Evolutionary conservation across 495 filamentous ascomycete species (phyloP), one percentile per base, ranked within the genome.

Genomic region (Neurospora sp.): DNA sequence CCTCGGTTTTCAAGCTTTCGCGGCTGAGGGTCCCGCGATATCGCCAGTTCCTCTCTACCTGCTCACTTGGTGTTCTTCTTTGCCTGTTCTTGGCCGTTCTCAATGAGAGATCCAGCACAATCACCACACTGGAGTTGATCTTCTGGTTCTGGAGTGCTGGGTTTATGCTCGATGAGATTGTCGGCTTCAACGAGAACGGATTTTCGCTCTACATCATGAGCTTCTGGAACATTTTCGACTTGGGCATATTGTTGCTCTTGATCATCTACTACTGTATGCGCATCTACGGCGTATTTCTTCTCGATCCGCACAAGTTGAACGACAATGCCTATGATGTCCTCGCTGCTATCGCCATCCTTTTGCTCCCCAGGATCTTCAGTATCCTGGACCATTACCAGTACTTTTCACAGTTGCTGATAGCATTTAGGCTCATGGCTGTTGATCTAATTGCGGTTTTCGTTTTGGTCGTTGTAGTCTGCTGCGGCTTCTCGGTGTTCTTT

Each of bases 91-190:
- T 97, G 27, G 90, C 92, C 3, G 93, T 97, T 20, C 81, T 95
- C 9, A 79, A 84, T 53, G 81, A 91, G 78, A 84, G 92, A 71
- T 93, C 92, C 22, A 86, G 87, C 59, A 84, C 85, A 31, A 97
- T 98, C 76, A 96, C 93, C 14, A 84, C 88, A 3, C 81, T 97
- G 8, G 94, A 98, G 79, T 79, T 97, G 27, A 76, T 96, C 12
- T 97, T 98, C 79, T 98, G 94, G 94, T 90, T 98, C 79, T 98
- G 94, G 94, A 95, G 93, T 78, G 92, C 93, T 31, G 94, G 94
- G 4, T 98, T 95, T 80, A 96, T 97, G 93, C 90, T 98, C n/a
- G 93, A 96, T 76, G 94, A 97, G 79, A 85, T 97, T 59, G 92
- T 96, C 39, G 93, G 93, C 8, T 96, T 96, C 84, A 95, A 93